phyloP scores from a whole-genome alignment of 2,329 filamentous ascomycete species.

The Sporothrix dimorphospora region DNA sequence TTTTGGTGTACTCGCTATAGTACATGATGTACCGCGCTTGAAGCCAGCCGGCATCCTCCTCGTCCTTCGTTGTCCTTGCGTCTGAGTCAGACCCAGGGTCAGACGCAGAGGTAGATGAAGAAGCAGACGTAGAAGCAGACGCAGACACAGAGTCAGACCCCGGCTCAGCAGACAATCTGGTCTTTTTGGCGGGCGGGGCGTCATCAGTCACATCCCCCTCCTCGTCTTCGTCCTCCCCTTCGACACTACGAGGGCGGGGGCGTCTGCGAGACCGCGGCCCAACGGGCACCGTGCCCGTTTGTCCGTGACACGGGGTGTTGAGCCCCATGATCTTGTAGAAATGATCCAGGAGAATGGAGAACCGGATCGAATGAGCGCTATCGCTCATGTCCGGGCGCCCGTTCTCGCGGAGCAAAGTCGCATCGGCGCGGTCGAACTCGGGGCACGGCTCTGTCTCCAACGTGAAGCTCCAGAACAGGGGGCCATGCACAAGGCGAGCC shows the following conservation, averaged over 20 bases:
- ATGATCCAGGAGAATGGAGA: neutral
- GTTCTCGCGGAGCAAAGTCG: no score
- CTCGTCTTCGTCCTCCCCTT: neutral
- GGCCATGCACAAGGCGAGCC: neutral
- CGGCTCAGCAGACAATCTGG: neutral
- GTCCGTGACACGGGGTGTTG: neutral
- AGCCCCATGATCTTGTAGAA: neutral
- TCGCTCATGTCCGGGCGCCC: neutral
- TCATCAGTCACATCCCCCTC: neutral
- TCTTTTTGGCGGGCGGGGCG: neutral
- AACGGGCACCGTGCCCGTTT: no score
- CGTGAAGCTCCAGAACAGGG: neutral
- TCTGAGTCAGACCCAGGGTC: no score
- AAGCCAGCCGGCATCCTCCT: no score
- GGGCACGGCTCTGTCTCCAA: neutral
- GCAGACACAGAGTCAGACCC: no score
- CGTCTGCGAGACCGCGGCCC: neutral
- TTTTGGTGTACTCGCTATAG: no score
- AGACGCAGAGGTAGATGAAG: no score
- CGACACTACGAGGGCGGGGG: neutral
- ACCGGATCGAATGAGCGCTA: neutral
- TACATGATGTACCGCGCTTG: no score
- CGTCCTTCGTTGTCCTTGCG: no score
- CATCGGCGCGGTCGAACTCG: neutral
- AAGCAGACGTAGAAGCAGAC: no score